Conservation (phyloP, 768 basidiomycete genomes). For the Suillus tomentosus region DNA sequence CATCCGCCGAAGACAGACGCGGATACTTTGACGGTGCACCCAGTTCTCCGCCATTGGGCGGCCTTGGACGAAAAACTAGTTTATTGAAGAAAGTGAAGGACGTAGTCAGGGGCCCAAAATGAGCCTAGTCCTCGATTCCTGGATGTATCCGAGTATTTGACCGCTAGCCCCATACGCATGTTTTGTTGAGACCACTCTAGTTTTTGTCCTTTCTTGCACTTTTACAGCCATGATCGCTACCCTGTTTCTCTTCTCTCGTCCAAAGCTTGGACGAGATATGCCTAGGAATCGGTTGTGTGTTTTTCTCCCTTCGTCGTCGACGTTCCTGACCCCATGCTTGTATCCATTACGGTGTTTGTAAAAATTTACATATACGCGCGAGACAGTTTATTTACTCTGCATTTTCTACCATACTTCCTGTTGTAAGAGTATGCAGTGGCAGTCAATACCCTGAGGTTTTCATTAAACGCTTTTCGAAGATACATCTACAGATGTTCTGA, state of each 20-base stretch:
- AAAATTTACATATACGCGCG: constrained; percentile 34
- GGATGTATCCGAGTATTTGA: constrained; percentile 16
- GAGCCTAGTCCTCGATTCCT: constrained; percentile 15
- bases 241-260: constrained; percentile 9
- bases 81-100: constrained; percentile 79
- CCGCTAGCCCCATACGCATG: constrained; percentile 2
- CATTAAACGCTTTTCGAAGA: not conserved
- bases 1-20: constrained; percentile 32
- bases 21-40: constrained; percentile 54
- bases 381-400: constrained; percentile 33
- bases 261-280: not conserved
- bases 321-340: constrained; percentile 26
- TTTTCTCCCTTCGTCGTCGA: constrained; percentile 8
- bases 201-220: constrained; percentile 15
- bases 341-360: constrained; percentile 33
- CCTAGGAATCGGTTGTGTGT: constrained; percentile 1
- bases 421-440: constrained; percentile 6
- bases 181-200: constrained; percentile 13
- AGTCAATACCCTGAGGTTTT: not conserved
- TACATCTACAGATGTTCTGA: not conserved
- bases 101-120: constrained; percentile 62
- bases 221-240: constrained; percentile 10
- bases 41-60: constrained; percentile 39
- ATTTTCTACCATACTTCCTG: constrained; percentile 23
- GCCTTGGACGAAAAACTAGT: constrained; percentile 73